Percentiles rank a stretch among this genome's conserved stretches.
phyloP scores from a whole-genome alignment of 2,329 filamentous ascomycete genomes.

The Colletotrichum paranaense region DNA sequence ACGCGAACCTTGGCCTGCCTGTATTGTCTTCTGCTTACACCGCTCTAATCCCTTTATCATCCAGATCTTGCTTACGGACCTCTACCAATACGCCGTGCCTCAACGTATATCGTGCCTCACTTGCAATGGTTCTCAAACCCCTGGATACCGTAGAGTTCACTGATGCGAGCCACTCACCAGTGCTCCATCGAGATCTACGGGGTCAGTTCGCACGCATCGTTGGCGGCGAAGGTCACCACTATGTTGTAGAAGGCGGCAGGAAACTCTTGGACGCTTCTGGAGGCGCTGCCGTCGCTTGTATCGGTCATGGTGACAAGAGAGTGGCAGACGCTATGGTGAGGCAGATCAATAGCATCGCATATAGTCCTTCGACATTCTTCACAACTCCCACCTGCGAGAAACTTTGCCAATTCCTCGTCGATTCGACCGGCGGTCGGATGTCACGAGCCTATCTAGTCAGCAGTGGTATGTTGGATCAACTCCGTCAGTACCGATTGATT shows the following conservation, averaged over 20 bases:
- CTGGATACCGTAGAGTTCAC: constrained; percentile 2
- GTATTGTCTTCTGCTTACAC: background rate
- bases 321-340: constrained; percentile 43
- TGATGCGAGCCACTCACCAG: constrained; percentile 15
- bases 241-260: constrained; percentile 45
- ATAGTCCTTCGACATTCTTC: constrained; percentile 55
- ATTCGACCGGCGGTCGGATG: constrained; percentile 51
- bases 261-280: constrained; percentile 49
- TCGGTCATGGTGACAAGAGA: constrained; percentile 44
- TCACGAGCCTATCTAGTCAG: constrained; percentile 50
- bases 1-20: background rate
- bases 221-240: constrained; percentile 50
- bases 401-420: constrained; percentile 49
- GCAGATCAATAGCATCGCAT: constrained; percentile 42
- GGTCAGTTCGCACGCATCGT: constrained; percentile 16
- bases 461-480: constrained; percentile 44
- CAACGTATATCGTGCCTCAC: no score
- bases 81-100: background rate
- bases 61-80: background rate
- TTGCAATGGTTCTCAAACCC: constrained; percentile 9
- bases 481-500: background rate
- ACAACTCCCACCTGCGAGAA: constrained; percentile 53
- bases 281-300: constrained; percentile 48
- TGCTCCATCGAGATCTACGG: constrained; percentile 26
- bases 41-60: background rate